These are phyloP conservation scores for Boeremia lycopersici DNA, from an alignment of 2,329 filamentous ascomycete genomes.

Conservation along the genomic window DNA sequence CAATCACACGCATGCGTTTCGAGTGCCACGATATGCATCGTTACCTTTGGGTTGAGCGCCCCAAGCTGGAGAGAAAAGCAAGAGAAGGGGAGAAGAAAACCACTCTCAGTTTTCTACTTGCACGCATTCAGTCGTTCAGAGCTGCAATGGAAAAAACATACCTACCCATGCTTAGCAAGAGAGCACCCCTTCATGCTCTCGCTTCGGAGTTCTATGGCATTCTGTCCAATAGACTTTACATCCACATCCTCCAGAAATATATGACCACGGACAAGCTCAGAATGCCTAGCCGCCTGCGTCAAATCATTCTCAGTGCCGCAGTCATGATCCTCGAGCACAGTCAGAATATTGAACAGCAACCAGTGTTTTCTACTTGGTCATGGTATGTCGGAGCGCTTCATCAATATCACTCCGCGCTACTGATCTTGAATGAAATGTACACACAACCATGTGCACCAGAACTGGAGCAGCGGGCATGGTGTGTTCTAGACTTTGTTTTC, in stretches of 20 bases:
- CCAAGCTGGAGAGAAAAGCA: conserved; percentile 61
- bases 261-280: conserved; percentile 55
- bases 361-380: conserved; percentile 62
- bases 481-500: conserved; percentile 74
- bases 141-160: conserved; percentile 70
- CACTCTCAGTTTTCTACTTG: conserved; percentile 65
- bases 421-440: conserved; percentile 72
- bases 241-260: conserved; percentile 73
- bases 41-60: conserved; percentile 71
- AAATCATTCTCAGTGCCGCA: conserved; percentile 68
- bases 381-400: conserved; percentile 76
- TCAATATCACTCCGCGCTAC: conserved; percentile 73
- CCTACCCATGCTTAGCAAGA: conserved; percentile 64
- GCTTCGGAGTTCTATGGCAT: conserved; percentile 69
- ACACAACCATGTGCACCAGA: conserved; percentile 60
- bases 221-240: conserved; percentile 66
- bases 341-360: conserved; percentile 60
- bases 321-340: conserved; percentile 61
- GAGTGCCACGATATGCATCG: conserved; percentile 77
- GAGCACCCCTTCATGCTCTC: conserved; percentile 68
- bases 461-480: conserved; percentile 71
- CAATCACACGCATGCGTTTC: conserved; percentile 70
- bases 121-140: conserved; percentile 72
- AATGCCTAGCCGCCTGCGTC: conserved; percentile 68
- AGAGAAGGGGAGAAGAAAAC: conserved; percentile 30